Evolutionary conservation across 1,139 yeast species (phyloP).

Genomic region (Saccharomyces hybrid): DNA sequence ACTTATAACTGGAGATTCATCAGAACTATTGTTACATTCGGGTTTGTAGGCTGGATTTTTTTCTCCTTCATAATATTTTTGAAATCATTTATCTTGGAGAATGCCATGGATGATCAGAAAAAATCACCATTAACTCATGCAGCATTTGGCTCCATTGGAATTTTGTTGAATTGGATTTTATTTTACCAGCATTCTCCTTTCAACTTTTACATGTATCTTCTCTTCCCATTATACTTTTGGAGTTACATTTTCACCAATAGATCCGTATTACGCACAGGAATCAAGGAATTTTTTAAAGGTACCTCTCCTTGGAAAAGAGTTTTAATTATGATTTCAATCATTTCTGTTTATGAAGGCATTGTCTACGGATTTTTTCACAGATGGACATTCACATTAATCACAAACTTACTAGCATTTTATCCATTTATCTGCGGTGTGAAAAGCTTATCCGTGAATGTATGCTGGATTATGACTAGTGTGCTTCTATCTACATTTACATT

Average conservation of each 20-base stretch:
- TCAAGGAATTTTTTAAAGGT: slow-evolving; percentile 48
- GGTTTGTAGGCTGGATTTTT: slow-evolving; percentile 91
- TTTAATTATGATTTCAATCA: slow-evolving; percentile 41
- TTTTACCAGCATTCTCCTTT: slow-evolving; percentile 74
- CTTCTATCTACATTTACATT: slow-evolving; percentile 72
- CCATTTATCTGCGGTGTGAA: slow-evolving; percentile 46
- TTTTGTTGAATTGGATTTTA: slow-evolving; percentile 46
- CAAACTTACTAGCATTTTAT: slow-evolving; percentile 58
- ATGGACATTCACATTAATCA: slow-evolving; percentile 65
- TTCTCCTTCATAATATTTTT: slow-evolving; percentile 77
- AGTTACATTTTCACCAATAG: slow-evolving; percentile 48
- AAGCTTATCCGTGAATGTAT: slow-evolving; percentile 29
- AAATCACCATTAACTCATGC: slow-evolving; percentile 27
- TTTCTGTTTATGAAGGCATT: slow-evolving; percentile 72
- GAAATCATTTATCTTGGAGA: slow-evolving; percentile 56
- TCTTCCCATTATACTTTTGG: slow-evolving; percentile 89
- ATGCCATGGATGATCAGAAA: slow-evolving; percentile 17
- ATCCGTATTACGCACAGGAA: slow-evolving; percentile 40
- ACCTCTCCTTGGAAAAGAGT: slow-evolving; percentile 37
- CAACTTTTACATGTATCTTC: slow-evolving; percentile 76
- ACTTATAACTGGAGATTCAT: slow-evolving; percentile 85
- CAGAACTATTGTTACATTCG: slow-evolving; percentile 77
- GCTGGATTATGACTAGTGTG: slow-evolving; percentile 64
- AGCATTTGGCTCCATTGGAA: slow-evolving; percentile 25
- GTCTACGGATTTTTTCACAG: slow-evolving; percentile 88